These are phyloP conservation scores for Balamuthia mandrillaris DNA, from an alignment of 208 protist genomes.

Conservation along the genomic window DNA sequence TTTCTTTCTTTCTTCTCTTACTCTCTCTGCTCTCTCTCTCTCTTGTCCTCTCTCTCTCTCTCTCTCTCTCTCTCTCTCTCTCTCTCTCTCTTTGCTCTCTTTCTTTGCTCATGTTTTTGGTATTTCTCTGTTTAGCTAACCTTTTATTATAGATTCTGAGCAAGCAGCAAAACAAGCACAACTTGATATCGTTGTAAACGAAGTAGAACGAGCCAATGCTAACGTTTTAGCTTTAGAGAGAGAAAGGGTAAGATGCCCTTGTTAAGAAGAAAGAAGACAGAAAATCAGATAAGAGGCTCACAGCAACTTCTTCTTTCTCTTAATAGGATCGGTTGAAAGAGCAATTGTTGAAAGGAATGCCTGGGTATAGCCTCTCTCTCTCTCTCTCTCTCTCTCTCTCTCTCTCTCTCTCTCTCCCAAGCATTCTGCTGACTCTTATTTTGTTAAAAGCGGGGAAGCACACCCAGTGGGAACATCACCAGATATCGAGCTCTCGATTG, in stretches of 20 bases:
- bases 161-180: background rate
- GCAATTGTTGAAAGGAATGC: background rate
- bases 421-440: too few relatives aligned
- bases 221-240: background rate
- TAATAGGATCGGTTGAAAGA: background rate
- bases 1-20: background rate
- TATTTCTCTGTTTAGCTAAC: too few relatives aligned
- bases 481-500: too few relatives aligned
- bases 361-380: background rate
- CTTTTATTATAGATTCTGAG: too few relatives aligned
- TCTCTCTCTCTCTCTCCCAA: conserved; percentile 4
- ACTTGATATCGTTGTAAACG: conserved; percentile 1
- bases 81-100: background rate
- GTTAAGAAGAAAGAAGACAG: background rate
- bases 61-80: background rate
- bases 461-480: too few relatives aligned
- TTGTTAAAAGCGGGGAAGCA: too few relatives aligned
- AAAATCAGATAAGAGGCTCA: background rate
- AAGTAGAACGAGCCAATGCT: background rate
- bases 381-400: background rate
- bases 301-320: background rate
- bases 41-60: background rate
- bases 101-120: too few relatives aligned
- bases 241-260: background rate
- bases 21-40: background rate